These are phyloP conservation scores for Inga leiocalycina DNA, from an alignment of 306 rosid species.

Conservation along the genomic window DNA sequence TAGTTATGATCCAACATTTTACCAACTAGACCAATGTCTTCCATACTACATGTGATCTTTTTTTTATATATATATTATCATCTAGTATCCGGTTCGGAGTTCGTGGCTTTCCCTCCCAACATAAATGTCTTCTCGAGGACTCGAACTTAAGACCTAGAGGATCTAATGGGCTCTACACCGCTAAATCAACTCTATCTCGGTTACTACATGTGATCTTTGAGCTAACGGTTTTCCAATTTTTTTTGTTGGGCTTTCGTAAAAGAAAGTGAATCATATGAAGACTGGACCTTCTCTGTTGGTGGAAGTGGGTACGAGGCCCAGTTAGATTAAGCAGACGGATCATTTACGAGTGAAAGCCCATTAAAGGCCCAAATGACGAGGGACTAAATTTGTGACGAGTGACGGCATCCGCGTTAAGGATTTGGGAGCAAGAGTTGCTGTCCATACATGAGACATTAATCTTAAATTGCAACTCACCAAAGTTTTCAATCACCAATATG, in stretches of 20 bases:
- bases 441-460: background rate
- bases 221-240: too few species aligned
- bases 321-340: background rate
- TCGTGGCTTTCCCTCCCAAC: too few species aligned
- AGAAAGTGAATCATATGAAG: background rate
- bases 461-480: background rate
- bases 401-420: background rate
- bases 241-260: background rate
- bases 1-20: too few species aligned
- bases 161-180: too few species aligned
- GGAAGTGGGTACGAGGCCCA: background rate
- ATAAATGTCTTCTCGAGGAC: fast-evolving
- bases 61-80: too few species aligned
- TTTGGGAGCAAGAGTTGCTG: too few species aligned
- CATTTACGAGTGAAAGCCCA: background rate
- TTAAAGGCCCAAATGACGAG: background rate
- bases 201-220: too few species aligned
- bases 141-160: too few species aligned
- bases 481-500: background rate
- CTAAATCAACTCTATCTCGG: too few species aligned
- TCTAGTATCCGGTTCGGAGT: too few species aligned
- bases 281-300: background rate
- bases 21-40: too few species aligned
- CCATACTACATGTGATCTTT: too few species aligned
- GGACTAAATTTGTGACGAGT: background rate